Evolutionary conservation across 768 basidiomycete species (phyloP).

Genomic region (Dioszegia crocea): DNA sequence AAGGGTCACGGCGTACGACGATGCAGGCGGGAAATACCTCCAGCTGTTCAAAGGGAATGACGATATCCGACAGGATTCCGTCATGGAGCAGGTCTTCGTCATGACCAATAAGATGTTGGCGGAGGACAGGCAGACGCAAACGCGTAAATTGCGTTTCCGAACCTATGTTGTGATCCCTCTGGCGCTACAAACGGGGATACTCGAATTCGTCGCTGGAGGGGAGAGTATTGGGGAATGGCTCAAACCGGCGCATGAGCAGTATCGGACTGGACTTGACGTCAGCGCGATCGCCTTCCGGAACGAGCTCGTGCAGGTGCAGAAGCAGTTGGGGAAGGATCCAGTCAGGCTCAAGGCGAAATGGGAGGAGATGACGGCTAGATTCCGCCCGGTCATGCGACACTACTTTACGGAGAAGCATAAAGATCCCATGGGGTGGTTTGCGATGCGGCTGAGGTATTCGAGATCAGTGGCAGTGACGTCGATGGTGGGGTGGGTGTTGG

Average conservation of each 20-base stretch:
- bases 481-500: constrained; percentile 87
- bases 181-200: constrained; percentile 69
- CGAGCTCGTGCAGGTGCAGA: constrained; percentile 47
- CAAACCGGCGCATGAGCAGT: constrained; percentile 62
- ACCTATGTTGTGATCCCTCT: constrained; percentile 88
- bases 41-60: constrained; percentile 85
- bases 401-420: constrained; percentile 89
- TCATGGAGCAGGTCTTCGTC: constrained; percentile 97
- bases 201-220: constrained; percentile 87
- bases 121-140: constrained; percentile 69
- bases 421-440: constrained; percentile 84
- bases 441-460: constrained; percentile 80
- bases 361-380: constrained; percentile 52
- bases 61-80: constrained; percentile 92
- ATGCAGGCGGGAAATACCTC: constrained; percentile 61
- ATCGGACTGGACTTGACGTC: constrained; percentile 60
- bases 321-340: constrained; percentile 19
- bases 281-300: constrained; percentile 45
- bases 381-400: constrained; percentile 86
- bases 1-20: constrained; percentile 66
- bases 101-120: constrained; percentile 74
- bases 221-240: constrained; percentile 64
- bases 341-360: constrained; percentile 43
- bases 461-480: constrained; percentile 90
- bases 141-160: constrained; percentile 68